Base-by-base conservation (phyloP, 2,329 filamentous ascomycete species). In the Albophoma yamanashiensis region DNA sequence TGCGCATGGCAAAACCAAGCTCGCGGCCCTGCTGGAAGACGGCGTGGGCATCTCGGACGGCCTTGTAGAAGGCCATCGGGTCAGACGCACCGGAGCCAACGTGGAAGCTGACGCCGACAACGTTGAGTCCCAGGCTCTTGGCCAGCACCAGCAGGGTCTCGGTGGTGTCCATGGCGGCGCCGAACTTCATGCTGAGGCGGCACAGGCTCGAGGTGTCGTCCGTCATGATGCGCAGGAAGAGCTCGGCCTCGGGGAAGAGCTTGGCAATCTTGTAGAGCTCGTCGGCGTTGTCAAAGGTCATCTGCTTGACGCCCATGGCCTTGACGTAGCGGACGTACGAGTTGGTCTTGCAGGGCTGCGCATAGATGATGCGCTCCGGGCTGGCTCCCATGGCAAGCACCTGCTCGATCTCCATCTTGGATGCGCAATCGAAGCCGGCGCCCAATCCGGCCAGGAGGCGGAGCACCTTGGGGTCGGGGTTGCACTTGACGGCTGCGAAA, bases 291-390 rank as follows among this genome's bases (percentile, higher is more conserved):
- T 99, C 94, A 72, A 99, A 97, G 2, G 94, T 99, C 93, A 99
- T 97, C 81, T 96, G 91, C 79, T 89, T 93, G 73, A 99, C 94
- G 67, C 89, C 89, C 66, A 87, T 81, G 71, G 86, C 83, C 70
- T 89, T 86, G 65, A 95, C 94, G 71, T 92, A 96, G 71, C 92
- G 91, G 64, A 99, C 83, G 75, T 97, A 97, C 56, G 93, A 97
- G 79, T 94, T 96, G 70, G 94, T 99, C 86, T 99, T 99, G 89
- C 94, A 97, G 60, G 94, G 94, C 79, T 99, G 94, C 57, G 94
- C 94, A 72, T 97, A 99, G 78, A 99, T 97, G 80, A 99, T 95
- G 74, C 93, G 92, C 66, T 87, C 85, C 15, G 94, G 90, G 71
- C 90, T 87, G 66, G 96, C 83, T 67, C 92, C 92, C 73, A 92